Base-by-base conservation (phyloP, 192 early-diverging fungal genomes). In the Linderina pennispora region DNA sequence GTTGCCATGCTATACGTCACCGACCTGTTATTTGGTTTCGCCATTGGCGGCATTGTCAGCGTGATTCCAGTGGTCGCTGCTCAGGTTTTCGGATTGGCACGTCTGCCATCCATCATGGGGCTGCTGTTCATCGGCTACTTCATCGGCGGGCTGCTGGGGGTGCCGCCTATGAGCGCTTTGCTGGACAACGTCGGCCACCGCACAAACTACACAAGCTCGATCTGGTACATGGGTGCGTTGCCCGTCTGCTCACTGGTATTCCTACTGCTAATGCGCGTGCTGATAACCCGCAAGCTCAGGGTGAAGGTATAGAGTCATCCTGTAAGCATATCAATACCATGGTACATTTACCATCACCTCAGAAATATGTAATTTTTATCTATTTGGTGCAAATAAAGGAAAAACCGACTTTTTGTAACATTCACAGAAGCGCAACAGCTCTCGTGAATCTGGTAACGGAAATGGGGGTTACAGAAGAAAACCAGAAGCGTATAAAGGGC, bases 51-150 rank as follows among this genome's bases (percentile, higher is more conserved):
- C 0, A 49, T 66, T 1, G 71, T 66, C 10, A 58, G 64, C 1
- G 59, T 74, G 8, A 62, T 74, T 17, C 71, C 71, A 0, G 71
- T 74, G 8, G 71, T 59, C 26, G 59, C 64, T 3, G 63, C 71
- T 8, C 46, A 59, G 18, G 41, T 66, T 14, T 74, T 65, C 45
- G 71, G 71, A 3, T 25, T 74, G 16, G 59, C 58, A 19, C 54
- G 71, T 4, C 48, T 74, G 7, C 62, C 71, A 5, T 62, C 58
- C 3, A 74, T 66, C 9, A 59, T 74, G 16, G 71, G 71, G 1
- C 43, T 74, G 26, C 32, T 66, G 48, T 74, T 63, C 36, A 43
- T 66, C 21, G 58, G 63, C 1, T 74, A 74, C 26, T 57, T 65
- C 48, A 40, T 35, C 8, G 69, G 69, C 19, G 69, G 62, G 2